Evolutionary conservation across 2,329 filamentous ascomycete genomes (phyloP).

Genomic region (Chaetomiaceae sp.): DNA sequence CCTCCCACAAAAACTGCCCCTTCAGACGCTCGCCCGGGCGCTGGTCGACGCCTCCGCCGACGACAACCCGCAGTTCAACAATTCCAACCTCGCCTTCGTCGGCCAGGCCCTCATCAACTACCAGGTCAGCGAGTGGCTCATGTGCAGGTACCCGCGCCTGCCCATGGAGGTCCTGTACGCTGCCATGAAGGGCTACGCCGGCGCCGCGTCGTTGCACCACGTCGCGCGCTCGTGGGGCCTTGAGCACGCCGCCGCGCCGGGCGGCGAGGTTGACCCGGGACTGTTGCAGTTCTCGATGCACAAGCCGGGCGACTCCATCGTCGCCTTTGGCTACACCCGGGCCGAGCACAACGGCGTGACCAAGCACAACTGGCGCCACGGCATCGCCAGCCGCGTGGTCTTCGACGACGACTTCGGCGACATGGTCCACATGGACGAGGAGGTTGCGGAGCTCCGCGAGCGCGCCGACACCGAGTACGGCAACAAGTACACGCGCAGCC

Average conservation of each 20-base stretch:
- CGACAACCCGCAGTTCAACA: constrained; percentile 75
- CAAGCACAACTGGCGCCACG: constrained; percentile 55
- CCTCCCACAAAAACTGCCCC: constrained; percentile 72
- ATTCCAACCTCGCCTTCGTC: constrained; percentile 72
- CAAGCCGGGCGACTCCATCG: constrained; percentile 39
- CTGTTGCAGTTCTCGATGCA: constrained; percentile 70
- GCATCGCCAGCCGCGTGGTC: constrained; percentile 70
- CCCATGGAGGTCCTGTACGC: constrained; percentile 84
- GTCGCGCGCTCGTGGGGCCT: constrained; percentile 87
- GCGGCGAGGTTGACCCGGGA: constrained; percentile 85
- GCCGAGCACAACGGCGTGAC: constrained; percentile 41
- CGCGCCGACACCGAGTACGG: constrained; percentile 21
- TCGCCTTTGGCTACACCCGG: constrained; percentile 46
- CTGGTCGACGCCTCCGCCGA: constrained; percentile 85
- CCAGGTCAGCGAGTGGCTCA: constrained; percentile 80
- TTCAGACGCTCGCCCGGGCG: constrained; percentile 78
- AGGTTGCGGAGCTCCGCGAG: constrained; percentile 7
- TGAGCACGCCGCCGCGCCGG: constrained; percentile 78
- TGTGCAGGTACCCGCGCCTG: constrained; percentile 84
- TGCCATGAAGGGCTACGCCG: constrained; percentile 77
- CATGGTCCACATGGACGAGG: constrained; percentile 24
- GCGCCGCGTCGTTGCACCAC: constrained; percentile 64
- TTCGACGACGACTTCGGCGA: constrained; percentile 84
- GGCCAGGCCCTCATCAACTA: constrained; percentile 80
- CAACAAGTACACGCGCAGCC: constrained; percentile 21